phyloP scores from a whole-genome alignment of 805 yeast species.

The Sugiyamaella valdiviana region DNA sequence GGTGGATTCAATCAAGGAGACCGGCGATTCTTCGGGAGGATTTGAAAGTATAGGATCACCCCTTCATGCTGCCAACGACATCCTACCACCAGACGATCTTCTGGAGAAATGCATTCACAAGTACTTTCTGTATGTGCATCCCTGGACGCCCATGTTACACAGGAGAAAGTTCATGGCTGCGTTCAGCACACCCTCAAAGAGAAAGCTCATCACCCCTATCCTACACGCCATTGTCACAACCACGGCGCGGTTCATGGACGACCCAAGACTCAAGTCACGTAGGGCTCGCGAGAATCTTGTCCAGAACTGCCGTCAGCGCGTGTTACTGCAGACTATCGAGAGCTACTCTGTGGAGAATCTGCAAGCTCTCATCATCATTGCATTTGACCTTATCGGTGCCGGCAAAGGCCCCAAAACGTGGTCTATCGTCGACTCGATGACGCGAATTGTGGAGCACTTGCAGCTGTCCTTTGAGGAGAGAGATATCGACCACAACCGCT shows the following conservation, averaged over 20 bases:
- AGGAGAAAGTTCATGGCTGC: slow-evolving; percentile 3
- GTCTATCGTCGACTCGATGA: slow-evolving; percentile 16
- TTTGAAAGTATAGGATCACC: background rate
- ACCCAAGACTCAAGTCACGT: background rate
- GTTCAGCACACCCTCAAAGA: background rate
- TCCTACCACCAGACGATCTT: slow-evolving; percentile 12
- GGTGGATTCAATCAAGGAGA: too few species aligned
- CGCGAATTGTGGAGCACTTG: slow-evolving; percentile 17
- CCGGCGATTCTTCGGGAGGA: too few species aligned
- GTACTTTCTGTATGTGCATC: slow-evolving; percentile 15
- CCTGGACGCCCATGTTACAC: slow-evolving; percentile 19
- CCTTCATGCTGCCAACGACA: background rate
- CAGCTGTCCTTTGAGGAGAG: slow-evolving; percentile 15
- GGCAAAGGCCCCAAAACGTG: slow-evolving; percentile 18
- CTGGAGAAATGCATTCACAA: slow-evolving; percentile 1
- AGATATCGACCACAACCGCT: slow-evolving; percentile 8
- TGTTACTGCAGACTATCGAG: slow-evolving; percentile 13
- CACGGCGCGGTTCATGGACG: slow-evolving; percentile 9
- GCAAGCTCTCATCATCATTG: slow-evolving; percentile 15
- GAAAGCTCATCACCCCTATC: slow-evolving; percentile 1
- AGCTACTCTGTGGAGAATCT: slow-evolving; percentile 16
- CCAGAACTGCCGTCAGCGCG: slow-evolving; percentile 12
- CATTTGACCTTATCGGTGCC: slow-evolving; percentile 16
- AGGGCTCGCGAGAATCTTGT: slow-evolving; percentile 3
- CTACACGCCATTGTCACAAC: slow-evolving; percentile 14